Base-by-base conservation (phyloP, 2,329 filamentous ascomycete genomes). In the Bipolaris bicolor region DNA sequence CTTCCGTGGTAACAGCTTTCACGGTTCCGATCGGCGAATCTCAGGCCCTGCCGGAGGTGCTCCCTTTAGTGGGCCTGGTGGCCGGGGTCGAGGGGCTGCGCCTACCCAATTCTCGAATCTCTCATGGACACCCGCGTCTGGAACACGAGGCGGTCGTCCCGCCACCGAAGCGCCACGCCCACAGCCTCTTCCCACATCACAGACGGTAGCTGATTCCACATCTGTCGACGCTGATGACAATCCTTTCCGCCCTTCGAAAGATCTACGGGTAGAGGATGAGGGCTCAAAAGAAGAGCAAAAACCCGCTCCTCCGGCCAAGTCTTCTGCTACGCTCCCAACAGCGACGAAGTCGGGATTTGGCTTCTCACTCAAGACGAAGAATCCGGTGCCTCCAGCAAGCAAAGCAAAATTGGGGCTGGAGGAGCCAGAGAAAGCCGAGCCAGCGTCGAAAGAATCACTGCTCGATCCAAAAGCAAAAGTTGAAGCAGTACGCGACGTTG, bases 331-430 rank as follows among this genome's bases (percentile, higher is more conserved):
- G 2, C 81, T 84, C 18, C 80, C 82, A 1, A 82, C 84, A 81
- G 84, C 58, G 70, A 77, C 58, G 74, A 81, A 71, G 46, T 79
- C 81, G 57, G 79, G 80, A 2, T 96, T 97, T 70, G 96, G 92
- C 74, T 98, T 98, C 75, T 92, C 92, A 1, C 92, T 98, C 76
- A 97, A 97, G 74, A 85, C 88, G 9, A 85, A 89, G 40, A 83
- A 82, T 10, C 81, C 83, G 3, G 82, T 88, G 18, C 78, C 80
- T 24, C 80, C 83, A 60, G 80, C 82, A 55, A 78, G 79, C 45
- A 83, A 83, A 60, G 77, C 80, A 26, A 82, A 84, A 40, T 71
- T 79, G 39, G 83, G 83, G 57, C 65, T 84, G 50, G 77, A 79
- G 13, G 60, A 71, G 43, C 61, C 67, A 7, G 64, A 70, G 40